Evolutionary conservation across 2,329 filamentous ascomycete species (phyloP).

Genomic region (Trichoderma polysporum): DNA sequence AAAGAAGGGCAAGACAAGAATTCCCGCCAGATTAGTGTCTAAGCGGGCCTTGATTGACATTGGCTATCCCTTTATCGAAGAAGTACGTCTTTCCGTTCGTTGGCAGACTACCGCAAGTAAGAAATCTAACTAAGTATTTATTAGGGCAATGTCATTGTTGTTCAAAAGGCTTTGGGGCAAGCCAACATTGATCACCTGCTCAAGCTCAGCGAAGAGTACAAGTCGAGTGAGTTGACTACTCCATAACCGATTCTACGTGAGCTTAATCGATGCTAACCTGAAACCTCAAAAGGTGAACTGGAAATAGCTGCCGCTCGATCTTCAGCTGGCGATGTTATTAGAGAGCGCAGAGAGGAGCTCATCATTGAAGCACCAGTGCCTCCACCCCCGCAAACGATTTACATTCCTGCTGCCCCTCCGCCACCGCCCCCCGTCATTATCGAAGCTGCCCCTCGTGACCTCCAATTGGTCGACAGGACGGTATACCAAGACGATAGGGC

Average conservation of each 20-base stretch:
- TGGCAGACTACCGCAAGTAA: background rate
- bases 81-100: slow-evolving; percentile 51
- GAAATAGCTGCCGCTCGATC: slow-evolving; percentile 49
- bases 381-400: slow-evolving; percentile 22
- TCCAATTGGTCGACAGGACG: slow-evolving; percentile 47
- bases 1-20: slow-evolving; percentile 85
- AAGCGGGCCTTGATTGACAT: slow-evolving; percentile 79
- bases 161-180: slow-evolving; percentile 81
- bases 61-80: slow-evolving; percentile 82
- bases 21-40: slow-evolving; percentile 77
- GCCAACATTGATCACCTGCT: slow-evolving; percentile 91
- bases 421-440: slow-evolving; percentile 35
- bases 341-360: slow-evolving; percentile 49
- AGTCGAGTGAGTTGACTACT: slow-evolving; percentile 48
- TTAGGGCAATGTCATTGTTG: slow-evolving; percentile 75
- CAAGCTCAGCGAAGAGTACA: slow-evolving; percentile 76
- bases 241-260: slow-evolving; percentile 24
- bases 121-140: slow-evolving; percentile 15
- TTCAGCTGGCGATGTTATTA: slow-evolving; percentile 45
- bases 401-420: slow-evolving; percentile 29
- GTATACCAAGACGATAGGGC: slow-evolving; percentile 38
- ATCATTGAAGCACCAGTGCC: slow-evolving; percentile 34
- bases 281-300: slow-evolving; percentile 38
- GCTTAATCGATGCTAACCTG: slow-evolving; percentile 16
- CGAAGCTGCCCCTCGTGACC: slow-evolving; percentile 35